These are phyloP conservation scores for apple (Malus domestica) DNA, from an alignment of 306 rosid genomes.

Conservation along the genomic window ASM211411v1 NC_041793.1:35119501-35120000, in stretches of 20 bases:
- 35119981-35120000: neutral
- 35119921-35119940: neutral
- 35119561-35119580: too few species aligned
- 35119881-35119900: constrained; percentile 52
- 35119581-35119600: too few species aligned
- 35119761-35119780: constrained; percentile 35
- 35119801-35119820: constrained; percentile 54
- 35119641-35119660: neutral
- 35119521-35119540: too few species aligned
- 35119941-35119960: neutral
- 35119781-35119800: constrained; percentile 44
- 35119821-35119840: constrained; percentile 43
- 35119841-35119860: constrained; percentile 22
- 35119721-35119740: constrained; percentile 3
- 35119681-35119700: neutral
- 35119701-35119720: neutral
- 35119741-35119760: constrained; percentile 50
- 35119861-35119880: constrained; percentile 18
- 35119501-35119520: too few species aligned
- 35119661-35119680: constrained; percentile 17
- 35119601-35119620: too few species aligned
- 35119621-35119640: neutral
- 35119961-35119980: constrained; percentile 3
- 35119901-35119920: neutral
- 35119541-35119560: too few species aligned